Evolutionary conservation across 306 rosid species (phyloP), one percentile per base, ranked within the genome.

Genomic region (Albizia julibrissin): DNA sequence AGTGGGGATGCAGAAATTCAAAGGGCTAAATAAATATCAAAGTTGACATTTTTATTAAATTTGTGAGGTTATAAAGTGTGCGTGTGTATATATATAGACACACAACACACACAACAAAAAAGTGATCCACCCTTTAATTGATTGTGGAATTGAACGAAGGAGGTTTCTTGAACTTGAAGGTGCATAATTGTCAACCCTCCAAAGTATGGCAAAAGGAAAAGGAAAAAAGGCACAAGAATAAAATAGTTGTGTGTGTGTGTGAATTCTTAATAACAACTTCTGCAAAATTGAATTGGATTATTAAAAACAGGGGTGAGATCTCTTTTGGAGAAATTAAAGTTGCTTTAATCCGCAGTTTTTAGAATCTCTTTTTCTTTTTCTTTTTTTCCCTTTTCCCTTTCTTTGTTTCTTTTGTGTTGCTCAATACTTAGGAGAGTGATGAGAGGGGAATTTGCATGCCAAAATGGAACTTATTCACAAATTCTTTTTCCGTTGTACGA

Each of bases 101-200:
- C 64, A 11, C 33, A 24, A 24, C 34, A 59, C 66, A 59, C 66
- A 58, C 31, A 7, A 18, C 61, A 82, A 84, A 86, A 83, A 84
- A 83, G 75, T 84, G 79, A 87, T 81, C 76, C 79, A 74, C 50
- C 67, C 83, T 73, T 86, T 83, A 58, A 54, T 69, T 76, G 89
- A 86, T 86, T 86, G 83, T 82, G 27, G 74, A 77, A 50, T 86
- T 86, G 78, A 86, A 72, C 56, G 27, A 70, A 54, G 78, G 61
- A 83, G 76, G 69, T 91, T 89, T 66, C 92, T 91, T 91, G 82
- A 77, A 59, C 78, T 81, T 81, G 59, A 89, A 89, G 93, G 79
- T 81, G 88, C 67, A 69, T 64, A 68, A 76, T 77, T 89, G 85
- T 89, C 89, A 86, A 84, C 88, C 89, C 79, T 33, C 75, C 78